These are phyloP conservation scores for Arabis hirsuta DNA, from an alignment of 345 rosid genomes.

Conservation along the genomic window DNA sequence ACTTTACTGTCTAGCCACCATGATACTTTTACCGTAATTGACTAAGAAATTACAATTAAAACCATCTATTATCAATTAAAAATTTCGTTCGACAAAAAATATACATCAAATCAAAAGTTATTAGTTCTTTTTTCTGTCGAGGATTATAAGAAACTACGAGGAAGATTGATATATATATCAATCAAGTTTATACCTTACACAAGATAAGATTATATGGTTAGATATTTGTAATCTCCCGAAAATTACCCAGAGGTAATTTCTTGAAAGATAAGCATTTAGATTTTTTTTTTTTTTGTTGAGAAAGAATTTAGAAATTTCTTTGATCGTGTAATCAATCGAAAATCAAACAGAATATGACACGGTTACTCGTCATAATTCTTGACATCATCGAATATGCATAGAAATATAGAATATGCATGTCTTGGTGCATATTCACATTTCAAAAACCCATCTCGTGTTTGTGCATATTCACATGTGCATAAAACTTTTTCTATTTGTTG, in stretches of 20 bases:
- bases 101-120: not conserved
- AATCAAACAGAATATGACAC: not conserved
- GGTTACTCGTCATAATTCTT: not conserved
- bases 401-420: no score
- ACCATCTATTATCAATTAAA: no score
- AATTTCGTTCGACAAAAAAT: not conserved
- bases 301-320: not conserved
- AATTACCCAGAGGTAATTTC: not conserved
- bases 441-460: not conserved
- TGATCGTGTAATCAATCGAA: not conserved
- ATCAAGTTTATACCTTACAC: not conserved
- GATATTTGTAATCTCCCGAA: not conserved
- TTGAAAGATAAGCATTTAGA: conserved; percentile 7
- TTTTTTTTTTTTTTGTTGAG: no score
- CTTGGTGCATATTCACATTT: no score
- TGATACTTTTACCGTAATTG: not conserved
- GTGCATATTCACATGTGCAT: conserved; percentile 11
- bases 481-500: no score
- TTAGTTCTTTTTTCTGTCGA: not conserved
- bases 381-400: not conserved
- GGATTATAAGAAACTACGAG: not conserved
- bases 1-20: no score
- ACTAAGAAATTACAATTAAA: not conserved
- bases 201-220: not conserved
- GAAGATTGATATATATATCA: not conserved